phyloP scores from a whole-genome alignment of 345 rosid genomes.

The Erysimum cheiranthoides region DNA sequence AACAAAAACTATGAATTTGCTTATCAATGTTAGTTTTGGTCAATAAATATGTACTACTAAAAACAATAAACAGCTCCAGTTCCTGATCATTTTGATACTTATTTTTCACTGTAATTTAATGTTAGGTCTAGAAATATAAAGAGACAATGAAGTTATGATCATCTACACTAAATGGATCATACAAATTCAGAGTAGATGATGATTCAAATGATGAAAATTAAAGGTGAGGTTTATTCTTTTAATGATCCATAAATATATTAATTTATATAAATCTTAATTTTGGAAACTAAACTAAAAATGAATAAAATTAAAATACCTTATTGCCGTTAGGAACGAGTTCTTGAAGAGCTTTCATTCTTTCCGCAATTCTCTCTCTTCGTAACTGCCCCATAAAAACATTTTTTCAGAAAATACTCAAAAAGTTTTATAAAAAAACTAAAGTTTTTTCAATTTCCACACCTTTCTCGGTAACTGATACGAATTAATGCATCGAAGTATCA shows the following conservation, averaged over 20 bases:
- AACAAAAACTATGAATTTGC: background rate
- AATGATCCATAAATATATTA: background rate
- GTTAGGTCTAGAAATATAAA: background rate
- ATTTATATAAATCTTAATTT: background rate
- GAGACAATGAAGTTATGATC: background rate
- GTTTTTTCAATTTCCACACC: constrained; percentile 5
- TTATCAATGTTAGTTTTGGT: background rate
- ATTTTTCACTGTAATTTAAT: background rate
- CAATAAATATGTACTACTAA: background rate
- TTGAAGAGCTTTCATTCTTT: constrained; percentile 96
- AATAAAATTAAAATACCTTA: constrained; percentile 62
- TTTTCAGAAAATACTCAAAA: constrained; percentile 5
- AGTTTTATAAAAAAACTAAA: background rate
- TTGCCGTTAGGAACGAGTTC: constrained; percentile 97
- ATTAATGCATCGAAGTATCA: constrained; percentile 32
- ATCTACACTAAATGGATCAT: background rate
- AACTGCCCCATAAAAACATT: constrained; percentile 56
- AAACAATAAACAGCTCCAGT: too few species aligned
- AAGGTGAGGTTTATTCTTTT: background rate
- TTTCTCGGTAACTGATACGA: constrained; percentile 39
- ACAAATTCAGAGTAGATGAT: background rate
- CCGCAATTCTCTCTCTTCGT: constrained; percentile 98
- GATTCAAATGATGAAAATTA: background rate
- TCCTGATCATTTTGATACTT: background rate
- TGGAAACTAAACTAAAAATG: constrained; percentile 3